These are phyloP conservation scores for Zychaea mexicana DNA, from an alignment of 371 early-diverging fungal genomes.

Conservation along the genomic window DNA sequence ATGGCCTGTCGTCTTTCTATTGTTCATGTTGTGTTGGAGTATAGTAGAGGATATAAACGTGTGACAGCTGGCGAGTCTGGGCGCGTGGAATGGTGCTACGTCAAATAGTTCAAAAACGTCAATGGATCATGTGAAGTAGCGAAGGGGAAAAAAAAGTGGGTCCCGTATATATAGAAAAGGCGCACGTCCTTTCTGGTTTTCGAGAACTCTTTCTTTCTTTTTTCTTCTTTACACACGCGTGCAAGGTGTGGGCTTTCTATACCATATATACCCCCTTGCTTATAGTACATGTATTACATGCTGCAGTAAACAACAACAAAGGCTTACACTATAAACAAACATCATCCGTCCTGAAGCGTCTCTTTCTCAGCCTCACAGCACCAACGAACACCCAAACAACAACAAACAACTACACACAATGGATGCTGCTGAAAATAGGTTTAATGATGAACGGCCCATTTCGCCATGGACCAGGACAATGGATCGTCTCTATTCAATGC, in stretches of 20 bases:
- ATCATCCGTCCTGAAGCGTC: no score
- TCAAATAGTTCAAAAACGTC: constrained; percentile 8
- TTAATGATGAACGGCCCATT: constrained; percentile 7
- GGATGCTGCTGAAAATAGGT: neutral
- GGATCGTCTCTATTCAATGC: constrained; percentile 6
- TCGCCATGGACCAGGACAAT: constrained; percentile 17
- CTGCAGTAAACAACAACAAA: neutral
- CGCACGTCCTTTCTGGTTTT: neutral
- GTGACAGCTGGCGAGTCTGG: no score
- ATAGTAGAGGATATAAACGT: no score
- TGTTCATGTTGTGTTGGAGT: no score
- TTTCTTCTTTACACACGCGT: no score
- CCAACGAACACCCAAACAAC: no score
- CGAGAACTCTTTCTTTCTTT: neutral
- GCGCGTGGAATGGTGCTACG: neutral
- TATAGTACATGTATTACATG: constrained; percentile 1
- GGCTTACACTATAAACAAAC: neutral
- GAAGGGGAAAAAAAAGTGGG: neutral
- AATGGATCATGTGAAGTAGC: constrained; percentile 7
- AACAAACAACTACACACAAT: neutral
- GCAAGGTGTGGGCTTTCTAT: neutral
- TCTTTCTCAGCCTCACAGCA: no score
- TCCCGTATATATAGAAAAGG: no score
- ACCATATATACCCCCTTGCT: neutral
- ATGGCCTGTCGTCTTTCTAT: no score